Conservation (phyloP, 371 early-diverging fungal genomes). For the Mortierella sp. region DNA sequence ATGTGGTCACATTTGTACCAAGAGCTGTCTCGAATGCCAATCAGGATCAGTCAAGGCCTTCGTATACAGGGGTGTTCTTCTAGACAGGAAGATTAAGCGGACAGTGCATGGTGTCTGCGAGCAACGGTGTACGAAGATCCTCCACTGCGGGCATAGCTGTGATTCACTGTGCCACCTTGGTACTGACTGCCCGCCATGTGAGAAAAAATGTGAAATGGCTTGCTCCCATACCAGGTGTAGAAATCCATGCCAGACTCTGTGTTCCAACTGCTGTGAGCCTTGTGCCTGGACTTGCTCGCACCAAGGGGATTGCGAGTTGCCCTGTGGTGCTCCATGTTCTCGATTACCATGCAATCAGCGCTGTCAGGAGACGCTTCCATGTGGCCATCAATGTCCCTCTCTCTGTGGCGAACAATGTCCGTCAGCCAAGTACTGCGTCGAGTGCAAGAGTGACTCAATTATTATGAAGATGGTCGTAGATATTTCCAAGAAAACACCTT, state of each 20-base stretch:
- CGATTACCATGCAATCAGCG: slow-evolving; percentile 66
- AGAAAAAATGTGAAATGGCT: slow-evolving; percentile 35
- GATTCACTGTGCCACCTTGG: slow-evolving; percentile 39
- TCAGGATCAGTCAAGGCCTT: slow-evolving; percentile 17
- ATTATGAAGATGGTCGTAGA: slow-evolving; percentile 52
- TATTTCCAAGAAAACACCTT: slow-evolving; percentile 48
- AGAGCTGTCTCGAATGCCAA: no score
- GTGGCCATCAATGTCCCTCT: slow-evolving; percentile 66
- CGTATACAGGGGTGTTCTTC: neutral
- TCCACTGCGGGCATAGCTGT: slow-evolving; percentile 40
- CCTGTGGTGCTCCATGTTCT: slow-evolving; percentile 68
- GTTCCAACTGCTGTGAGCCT: slow-evolving; percentile 58
- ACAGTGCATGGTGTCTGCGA: slow-evolving; percentile 23
- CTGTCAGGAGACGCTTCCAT: slow-evolving; percentile 57
- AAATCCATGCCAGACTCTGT: slow-evolving; percentile 50
- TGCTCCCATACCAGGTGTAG: slow-evolving; percentile 61
- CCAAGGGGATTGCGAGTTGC: slow-evolving; percentile 57
- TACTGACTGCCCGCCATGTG: slow-evolving; percentile 58
- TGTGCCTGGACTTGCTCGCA: slow-evolving; percentile 65
- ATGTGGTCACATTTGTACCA: neutral
- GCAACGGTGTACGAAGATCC: slow-evolving; percentile 3
- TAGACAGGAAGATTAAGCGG: slow-evolving; percentile 2
- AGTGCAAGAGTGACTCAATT: slow-evolving; percentile 27
- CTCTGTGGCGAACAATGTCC: slow-evolving; percentile 69
- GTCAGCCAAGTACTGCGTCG: slow-evolving; percentile 53